Evolutionary conservation across 1,284 basidiomycete genomes (phyloP).

Genomic region (Pseudomicrostroma phylloplanum): DNA sequence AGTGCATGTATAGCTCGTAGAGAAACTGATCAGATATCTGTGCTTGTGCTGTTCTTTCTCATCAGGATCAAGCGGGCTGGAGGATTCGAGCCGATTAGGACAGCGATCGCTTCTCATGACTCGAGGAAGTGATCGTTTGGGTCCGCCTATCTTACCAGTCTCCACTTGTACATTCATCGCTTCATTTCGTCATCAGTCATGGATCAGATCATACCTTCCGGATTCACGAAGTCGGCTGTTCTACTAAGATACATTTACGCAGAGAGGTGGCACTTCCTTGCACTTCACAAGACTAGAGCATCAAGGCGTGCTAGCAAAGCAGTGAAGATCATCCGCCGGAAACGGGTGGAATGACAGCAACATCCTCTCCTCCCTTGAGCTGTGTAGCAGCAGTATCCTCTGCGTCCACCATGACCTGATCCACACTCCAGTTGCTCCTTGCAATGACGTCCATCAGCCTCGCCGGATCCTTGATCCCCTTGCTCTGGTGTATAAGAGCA

Average conservation of each 20-base stretch:
- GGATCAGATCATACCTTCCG: no score
- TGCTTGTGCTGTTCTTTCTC: no score
- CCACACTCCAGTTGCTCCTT: constrained; percentile 60
- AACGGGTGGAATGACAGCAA: constrained; percentile 72
- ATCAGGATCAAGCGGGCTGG: constrained; percentile 4
- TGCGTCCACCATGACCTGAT: constrained; percentile 68
- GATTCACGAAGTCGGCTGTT: no score
- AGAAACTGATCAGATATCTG: no score
- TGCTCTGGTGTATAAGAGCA: constrained; percentile 53
- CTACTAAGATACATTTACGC: no score
- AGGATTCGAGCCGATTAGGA: neutral
- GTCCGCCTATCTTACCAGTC: neutral
- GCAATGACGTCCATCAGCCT: constrained; percentile 11
- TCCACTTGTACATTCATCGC: neutral
- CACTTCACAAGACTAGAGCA: no score
- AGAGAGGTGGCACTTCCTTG: no score
- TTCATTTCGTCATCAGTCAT: no score
- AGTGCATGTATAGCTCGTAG: no score
- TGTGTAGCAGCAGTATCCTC: constrained; percentile 49
- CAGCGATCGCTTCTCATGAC: neutral
- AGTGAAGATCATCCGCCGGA: constrained; percentile 55
- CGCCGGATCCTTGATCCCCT: constrained; percentile 6
- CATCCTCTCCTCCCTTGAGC: constrained; percentile 67
- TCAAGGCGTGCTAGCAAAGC: no score
- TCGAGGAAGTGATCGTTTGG: neutral